Evolutionary conservation across 2,329 filamentous ascomycete genomes (phyloP).

Genomic region (Calonectria montana): DNA sequence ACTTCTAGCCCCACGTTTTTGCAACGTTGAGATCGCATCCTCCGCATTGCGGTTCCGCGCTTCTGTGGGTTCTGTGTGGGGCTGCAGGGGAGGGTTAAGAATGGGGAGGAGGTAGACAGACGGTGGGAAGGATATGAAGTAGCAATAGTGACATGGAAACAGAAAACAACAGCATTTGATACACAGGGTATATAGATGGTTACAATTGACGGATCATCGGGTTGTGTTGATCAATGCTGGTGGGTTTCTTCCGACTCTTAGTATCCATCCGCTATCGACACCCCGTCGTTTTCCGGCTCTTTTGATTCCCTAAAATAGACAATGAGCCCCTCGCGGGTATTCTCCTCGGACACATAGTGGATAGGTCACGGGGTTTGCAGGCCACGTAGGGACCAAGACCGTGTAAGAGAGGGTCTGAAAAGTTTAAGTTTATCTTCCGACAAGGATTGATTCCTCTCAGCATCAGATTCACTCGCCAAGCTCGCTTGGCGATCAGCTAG

Average conservation of each 20-base stretch:
- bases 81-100: background rate
- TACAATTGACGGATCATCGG: too few relatives aligned
- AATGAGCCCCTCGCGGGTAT: background rate
- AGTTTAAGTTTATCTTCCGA: background rate
- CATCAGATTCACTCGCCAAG: background rate
- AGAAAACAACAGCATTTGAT: background rate
- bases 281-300: background rate
- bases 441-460: background rate
- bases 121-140: background rate
- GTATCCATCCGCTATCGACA: background rate
- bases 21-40: background rate
- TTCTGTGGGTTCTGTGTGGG: background rate
- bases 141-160: background rate
- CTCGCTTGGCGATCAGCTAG: background rate
- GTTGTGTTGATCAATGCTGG: background rate
- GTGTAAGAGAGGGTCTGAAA: background rate
- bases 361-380: background rate
- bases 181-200: too few relatives aligned
- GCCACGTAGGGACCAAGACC: background rate
- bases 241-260: background rate
- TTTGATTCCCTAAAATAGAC: background rate
- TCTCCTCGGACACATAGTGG: background rate
- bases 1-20: background rate
- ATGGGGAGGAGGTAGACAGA: background rate
- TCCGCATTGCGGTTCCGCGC: slow-evolving; percentile 2